Evolutionary conservation across 2,329 filamentous ascomycete genomes (phyloP).

Genomic region (Seiridium cupressi): DNA sequence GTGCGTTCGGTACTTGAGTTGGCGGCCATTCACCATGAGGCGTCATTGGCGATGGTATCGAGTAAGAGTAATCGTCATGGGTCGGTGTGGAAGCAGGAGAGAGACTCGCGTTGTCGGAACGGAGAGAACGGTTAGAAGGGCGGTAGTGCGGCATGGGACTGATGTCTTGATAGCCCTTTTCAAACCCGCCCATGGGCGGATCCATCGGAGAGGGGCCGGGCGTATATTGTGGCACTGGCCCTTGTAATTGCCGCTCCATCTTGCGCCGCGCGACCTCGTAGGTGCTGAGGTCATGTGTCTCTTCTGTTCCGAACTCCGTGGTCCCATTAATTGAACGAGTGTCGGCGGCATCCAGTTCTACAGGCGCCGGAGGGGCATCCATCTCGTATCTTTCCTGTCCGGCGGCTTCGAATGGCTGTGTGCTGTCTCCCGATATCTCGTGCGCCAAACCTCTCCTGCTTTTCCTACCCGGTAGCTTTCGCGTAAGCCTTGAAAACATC

Average conservation of each 20-base stretch:
- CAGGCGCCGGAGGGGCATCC: slow-evolving; percentile 42
- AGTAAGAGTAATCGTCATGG: slow-evolving; percentile 33
- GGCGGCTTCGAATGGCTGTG: slow-evolving; percentile 36
- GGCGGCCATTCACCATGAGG: slow-evolving; percentile 42
- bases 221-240: slow-evolving; percentile 47
- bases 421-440: slow-evolving; percentile 25
- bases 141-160: slow-evolving; percentile 32
- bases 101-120: slow-evolving; percentile 23
- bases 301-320: slow-evolving; percentile 39
- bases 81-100: slow-evolving; percentile 30
- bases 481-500: slow-evolving; percentile 42
- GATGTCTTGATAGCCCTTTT: slow-evolving; percentile 32
- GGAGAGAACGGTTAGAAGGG: slow-evolving; percentile 22
- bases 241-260: slow-evolving; percentile 48
- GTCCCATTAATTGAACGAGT: slow-evolving; percentile 35
- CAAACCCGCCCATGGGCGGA: slow-evolving; percentile 11
- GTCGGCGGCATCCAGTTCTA: slow-evolving; percentile 47
- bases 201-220: slow-evolving; percentile 37
- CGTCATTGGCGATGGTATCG: slow-evolving; percentile 46
- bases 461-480: slow-evolving; percentile 29
- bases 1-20: slow-evolving; percentile 33
- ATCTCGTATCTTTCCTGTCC: slow-evolving; percentile 50
- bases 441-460: slow-evolving; percentile 19
- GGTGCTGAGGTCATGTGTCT: slow-evolving; percentile 37
- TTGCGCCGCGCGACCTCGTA: slow-evolving; percentile 53